phyloP scores from a whole-genome alignment of 208 protist genomes.

The Trypanosoma cruzi region DNA sequence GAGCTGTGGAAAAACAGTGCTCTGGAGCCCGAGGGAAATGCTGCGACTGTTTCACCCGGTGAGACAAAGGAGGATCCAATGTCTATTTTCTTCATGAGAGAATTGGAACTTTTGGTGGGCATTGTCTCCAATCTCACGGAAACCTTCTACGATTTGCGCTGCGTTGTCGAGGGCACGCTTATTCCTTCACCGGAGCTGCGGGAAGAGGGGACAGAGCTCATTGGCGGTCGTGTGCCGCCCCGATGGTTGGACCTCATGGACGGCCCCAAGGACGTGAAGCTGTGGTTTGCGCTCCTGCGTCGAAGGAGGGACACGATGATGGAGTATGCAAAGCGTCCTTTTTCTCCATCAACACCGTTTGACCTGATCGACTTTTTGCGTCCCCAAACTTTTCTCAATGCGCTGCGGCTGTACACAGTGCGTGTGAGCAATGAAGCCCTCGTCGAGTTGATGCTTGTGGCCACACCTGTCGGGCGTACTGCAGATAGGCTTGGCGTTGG shows the following conservation, averaged over 20 bases:
- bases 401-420: constrained; percentile 94
- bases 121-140: constrained; percentile 72
- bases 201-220: constrained; percentile 75
- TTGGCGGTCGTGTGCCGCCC: constrained; percentile 79
- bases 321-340: constrained; percentile 25
- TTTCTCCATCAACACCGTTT: constrained; percentile 55
- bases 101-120: constrained; percentile 62
- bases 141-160: constrained; percentile 61
- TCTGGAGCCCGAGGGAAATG: constrained; percentile 9
- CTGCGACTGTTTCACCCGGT: constrained; percentile 17
- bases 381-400: constrained; percentile 95
- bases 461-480: constrained; percentile 29
- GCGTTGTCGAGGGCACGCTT: constrained; percentile 83
- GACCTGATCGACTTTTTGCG: constrained; percentile 90
- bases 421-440: constrained; percentile 62
- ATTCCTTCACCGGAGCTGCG: constrained; percentile 78
- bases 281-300: constrained; percentile 84
- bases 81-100: constrained; percentile 92
- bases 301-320: constrained; percentile 61
- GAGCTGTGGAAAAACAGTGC: constrained; percentile 81
- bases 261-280: constrained; percentile 76
- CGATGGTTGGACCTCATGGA: constrained; percentile 87
- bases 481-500: constrained; percentile 29
- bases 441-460: constrained; percentile 79
- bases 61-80: constrained; percentile 69